phyloP scores from a whole-genome alignment of 345 rosid species.

The Euphorbia lathyris region DNA sequence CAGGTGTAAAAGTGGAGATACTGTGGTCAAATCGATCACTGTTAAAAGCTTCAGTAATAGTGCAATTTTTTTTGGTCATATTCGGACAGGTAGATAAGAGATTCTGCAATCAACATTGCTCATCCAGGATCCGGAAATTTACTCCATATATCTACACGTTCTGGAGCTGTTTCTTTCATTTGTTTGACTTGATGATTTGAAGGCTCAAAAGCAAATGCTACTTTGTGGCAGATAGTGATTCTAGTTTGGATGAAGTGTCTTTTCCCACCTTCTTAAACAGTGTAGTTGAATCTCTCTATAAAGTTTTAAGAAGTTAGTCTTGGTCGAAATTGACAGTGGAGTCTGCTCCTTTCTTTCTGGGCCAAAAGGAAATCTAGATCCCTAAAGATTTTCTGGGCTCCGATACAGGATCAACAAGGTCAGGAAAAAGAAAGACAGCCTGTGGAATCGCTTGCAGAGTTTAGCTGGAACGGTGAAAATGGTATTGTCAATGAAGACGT shows the following conservation, averaged over 20 bases:
- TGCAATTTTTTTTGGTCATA: constrained; percentile 24
- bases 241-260: constrained; percentile 14
- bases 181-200: constrained; percentile 39
- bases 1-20: constrained; percentile 10
- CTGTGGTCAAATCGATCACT: constrained; percentile 26
- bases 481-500: constrained; percentile 45
- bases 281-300: constrained; percentile 12
- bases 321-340: constrained; percentile 15
- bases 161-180: constrained; percentile 29
- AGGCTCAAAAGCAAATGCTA: constrained; percentile 25
- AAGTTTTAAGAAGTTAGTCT: background rate
- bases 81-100: constrained; percentile 23
- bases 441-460: constrained; percentile 16
- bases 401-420: constrained; percentile 16
- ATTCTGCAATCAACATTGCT: constrained; percentile 8
- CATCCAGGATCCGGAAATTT: constrained; percentile 27
- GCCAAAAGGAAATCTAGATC: constrained; percentile 30
- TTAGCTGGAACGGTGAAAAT: constrained; percentile 37
- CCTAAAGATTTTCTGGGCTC: constrained; percentile 13
- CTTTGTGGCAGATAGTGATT: constrained; percentile 14
- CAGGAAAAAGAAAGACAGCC: constrained; percentile 11
- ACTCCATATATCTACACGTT: constrained; percentile 5
- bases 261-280: constrained; percentile 18
- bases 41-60: constrained; percentile 2
- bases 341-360: constrained; percentile 18